Evolutionary conservation across 1,284 basidiomycete species (phyloP), one percentile per base, ranked within the genome.

Genomic region (Austroboletus novae-zelandiae): DNA sequence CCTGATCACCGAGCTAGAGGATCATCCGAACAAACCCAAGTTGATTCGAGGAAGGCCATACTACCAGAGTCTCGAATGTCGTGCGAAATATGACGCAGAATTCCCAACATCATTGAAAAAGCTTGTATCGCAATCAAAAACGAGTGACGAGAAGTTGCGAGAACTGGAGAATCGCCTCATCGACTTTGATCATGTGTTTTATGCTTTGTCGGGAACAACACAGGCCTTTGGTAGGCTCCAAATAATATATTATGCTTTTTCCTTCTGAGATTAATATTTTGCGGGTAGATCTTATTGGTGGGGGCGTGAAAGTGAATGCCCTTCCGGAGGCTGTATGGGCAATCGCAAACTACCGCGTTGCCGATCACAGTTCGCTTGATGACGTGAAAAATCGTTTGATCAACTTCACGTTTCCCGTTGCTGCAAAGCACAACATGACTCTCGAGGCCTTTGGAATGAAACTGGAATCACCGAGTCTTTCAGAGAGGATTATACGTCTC

Each of bases 1-100:
- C 14, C 67, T 84, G 9, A 68, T 86, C 35, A 74, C 75, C 3
- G 69, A 74, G 17, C 64, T 81, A 32, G 84, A 86, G 59, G 65
- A 68, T 3, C 65, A 79, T 53, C 77, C 81, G 0, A 70, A 73
- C 59, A 35, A 64, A 45, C 54, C 73, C 57, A 52, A 62, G 17
- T 65, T 80, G 10, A 53, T 60, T 25, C 65, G 64, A 4, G 58
- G 54, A 42, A 72, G 37, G 40, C 65, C 68, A 43, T 57, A 60
- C 49, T 51, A 66, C 46, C 57, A 66, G 40, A 37, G 49, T 40
- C 37, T 66, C 20, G 63, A 56, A 53, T 66, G 63, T 32, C 59
- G 52, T 3, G 59, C 60, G 18, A 59, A 45, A 49, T 57, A 64
- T 15, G 62, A 67, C 2, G 15, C 43, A 14, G 39, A 63, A 1